These are phyloP conservation scores for Penicillium nucicola DNA, from an alignment of 495 filamentous ascomycete genomes.

Conservation along the genomic window DNA sequence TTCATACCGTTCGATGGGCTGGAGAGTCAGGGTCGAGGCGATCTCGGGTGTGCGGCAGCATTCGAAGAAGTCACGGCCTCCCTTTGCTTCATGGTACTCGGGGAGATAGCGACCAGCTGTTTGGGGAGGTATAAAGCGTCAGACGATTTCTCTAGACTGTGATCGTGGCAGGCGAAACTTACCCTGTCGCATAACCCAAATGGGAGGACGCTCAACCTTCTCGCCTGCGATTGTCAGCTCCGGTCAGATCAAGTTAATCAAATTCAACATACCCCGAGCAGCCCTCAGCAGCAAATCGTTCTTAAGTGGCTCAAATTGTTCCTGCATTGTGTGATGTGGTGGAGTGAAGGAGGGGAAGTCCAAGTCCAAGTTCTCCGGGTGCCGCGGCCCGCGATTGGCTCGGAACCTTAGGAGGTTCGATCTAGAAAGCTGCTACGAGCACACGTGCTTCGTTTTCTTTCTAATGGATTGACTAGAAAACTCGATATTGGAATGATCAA, in stretches of 20 bases:
- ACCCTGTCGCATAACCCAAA: conserved; percentile 99
- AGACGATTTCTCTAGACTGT: conserved; percentile 1
- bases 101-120: conserved; percentile 94
- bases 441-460: no score
- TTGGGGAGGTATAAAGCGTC: conserved; percentile 3
- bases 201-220: conserved; percentile 83
- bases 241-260: not conserved
- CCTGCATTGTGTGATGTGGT: conserved; percentile 48
- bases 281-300: conserved; percentile 89
- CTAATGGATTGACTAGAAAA: no score
- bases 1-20: conserved; percentile 86
- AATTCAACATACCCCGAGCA: conserved; percentile 65
- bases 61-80: conserved; percentile 86
- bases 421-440: no score
- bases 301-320: conserved; percentile 72
- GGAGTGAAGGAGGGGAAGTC: conserved; percentile 27
- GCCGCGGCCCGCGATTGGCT: conserved; percentile 13
- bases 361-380: conserved; percentile 14
- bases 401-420: conserved; percentile 8
- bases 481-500: no score
- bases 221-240: conserved; percentile 59
- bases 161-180: conserved; percentile 13
- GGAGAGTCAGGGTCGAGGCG: conserved; percentile 84
- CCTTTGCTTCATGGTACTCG: conserved; percentile 95
- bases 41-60: conserved; percentile 93